These are phyloP conservation scores for Barnettozyma populi DNA, from an alignment of 805 yeast genomes.

Conservation along the genomic window DNA sequence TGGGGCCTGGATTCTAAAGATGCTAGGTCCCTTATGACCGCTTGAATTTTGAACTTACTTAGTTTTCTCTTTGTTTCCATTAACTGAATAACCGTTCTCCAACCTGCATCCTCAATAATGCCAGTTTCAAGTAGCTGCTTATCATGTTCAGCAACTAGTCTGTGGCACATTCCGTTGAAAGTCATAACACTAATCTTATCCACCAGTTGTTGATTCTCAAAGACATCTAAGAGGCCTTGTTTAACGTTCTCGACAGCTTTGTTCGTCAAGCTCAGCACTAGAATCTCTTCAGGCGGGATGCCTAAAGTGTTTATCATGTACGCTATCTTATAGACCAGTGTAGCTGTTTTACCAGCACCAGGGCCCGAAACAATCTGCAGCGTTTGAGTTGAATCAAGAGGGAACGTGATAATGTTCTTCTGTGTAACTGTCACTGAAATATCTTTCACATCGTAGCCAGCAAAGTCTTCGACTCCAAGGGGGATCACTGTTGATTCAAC, in stretches of 20 bases:
- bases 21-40: not conserved
- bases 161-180: conserved; percentile 58
- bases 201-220: conserved; percentile 35
- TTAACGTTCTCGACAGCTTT: conserved; percentile 51
- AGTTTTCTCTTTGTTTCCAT: conserved; percentile 16
- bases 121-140: conserved; percentile 23
- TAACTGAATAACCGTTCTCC: conserved; percentile 39
- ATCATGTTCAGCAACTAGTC: conserved; percentile 36
- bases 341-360: conserved; percentile 67
- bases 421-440: conserved; percentile 40
- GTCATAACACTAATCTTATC: conserved; percentile 39
- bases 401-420: conserved; percentile 37
- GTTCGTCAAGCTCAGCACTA: conserved; percentile 65
- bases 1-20: not conserved
- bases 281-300: conserved; percentile 46
- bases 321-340: conserved; percentile 49
- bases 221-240: conserved; percentile 24
- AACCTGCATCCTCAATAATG: conserved; percentile 50
- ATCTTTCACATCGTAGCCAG: conserved; percentile 2
- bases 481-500: not conserved
- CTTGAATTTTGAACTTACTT: conserved; percentile 10
- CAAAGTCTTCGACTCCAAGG: not conserved
- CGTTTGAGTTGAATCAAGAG: conserved; percentile 34
- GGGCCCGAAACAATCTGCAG: conserved; percentile 63
- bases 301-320: conserved; percentile 34